Evolutionary conservation across 495 filamentous ascomycete species (phyloP).

Genomic region (Delitschia confertaspora): DNA sequence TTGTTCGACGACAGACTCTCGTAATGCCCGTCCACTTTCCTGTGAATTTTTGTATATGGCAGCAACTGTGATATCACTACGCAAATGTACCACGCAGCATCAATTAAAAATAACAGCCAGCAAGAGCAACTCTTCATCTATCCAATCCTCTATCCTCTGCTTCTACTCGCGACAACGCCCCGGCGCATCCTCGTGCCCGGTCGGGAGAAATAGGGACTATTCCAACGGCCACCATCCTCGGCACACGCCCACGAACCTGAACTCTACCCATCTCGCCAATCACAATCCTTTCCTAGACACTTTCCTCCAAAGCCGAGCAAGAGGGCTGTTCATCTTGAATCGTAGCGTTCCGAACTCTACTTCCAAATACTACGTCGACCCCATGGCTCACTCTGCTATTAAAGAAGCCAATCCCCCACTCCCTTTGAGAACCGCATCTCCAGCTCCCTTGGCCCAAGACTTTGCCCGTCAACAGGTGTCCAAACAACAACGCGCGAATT

Average conservation of each 20-base stretch:
- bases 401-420: slow-evolving; percentile 36
- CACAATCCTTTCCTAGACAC: too few relatives aligned
- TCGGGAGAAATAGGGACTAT: slow-evolving; percentile 3
- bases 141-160: not conserved
- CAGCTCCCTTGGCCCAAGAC: slow-evolving; percentile 47
- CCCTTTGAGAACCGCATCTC: slow-evolving; percentile 38
- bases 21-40: too few relatives aligned
- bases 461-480: slow-evolving; percentile 51
- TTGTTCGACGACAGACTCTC: too few relatives aligned
- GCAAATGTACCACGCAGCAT: too few relatives aligned
- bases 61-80: too few relatives aligned
- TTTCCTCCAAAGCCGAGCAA: not conserved
- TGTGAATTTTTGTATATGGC: too few relatives aligned
- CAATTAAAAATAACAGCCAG: too few relatives aligned
- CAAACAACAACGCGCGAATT: slow-evolving; percentile 56
- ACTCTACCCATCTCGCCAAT: slow-evolving; percentile 1
- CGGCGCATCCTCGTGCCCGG: slow-evolving; percentile 1
- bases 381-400: slow-evolving; percentile 22
- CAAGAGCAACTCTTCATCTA: too few relatives aligned
- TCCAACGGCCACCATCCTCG: slow-evolving; percentile 1
- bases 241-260: not conserved
- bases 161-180: not conserved
- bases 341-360: slow-evolving; percentile 15
- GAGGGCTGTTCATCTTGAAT: slow-evolving; percentile 6
- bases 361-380: slow-evolving; percentile 10